Evolutionary conservation across 352 stramenopile species (phyloP), one percentile per base, ranked within the genome.

Genomic region (Phytopythium helicoides): DNA sequence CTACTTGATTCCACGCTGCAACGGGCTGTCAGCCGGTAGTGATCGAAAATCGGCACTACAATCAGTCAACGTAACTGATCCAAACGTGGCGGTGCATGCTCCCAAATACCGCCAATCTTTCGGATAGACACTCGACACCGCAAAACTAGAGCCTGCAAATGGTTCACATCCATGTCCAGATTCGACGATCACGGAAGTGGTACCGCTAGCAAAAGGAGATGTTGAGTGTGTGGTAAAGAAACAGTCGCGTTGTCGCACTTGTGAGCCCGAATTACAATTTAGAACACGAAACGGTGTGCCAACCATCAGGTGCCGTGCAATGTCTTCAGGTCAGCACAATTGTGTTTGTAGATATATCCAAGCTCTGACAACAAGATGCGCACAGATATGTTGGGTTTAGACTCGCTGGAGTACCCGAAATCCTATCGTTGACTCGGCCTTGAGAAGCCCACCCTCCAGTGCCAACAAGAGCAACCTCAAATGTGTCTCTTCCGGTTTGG

Each of bases 351-450:
- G 37, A 59, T 0, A n/a, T 44, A 6, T 68, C 64, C 8, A 89
- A 75, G 36, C 54, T 81, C 1, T 79, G 51, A 1, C 69, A 81
- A 48, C 85, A 95, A n/a, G 58, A 35, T 1, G 54, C 35, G 37
- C 85, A 95, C 3, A 95, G 56, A 14, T 64, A 58, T 0, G 68
- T 74, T 3, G 85, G 76, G 9, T 71, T 54, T 25, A 92, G 63
- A 3, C 54, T 52, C 21, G 84, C 60, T 14, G 81, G 62, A n/a
- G 56, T 39, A 9, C 53, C 57, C 0, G 57, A 34, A 3, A 77
- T 58, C 6, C 88, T 62, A 26, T 97, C 89, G 46, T 97, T 97
- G 9, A 90, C 74, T 15, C 92, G 86, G 4, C 93, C 94, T 34
- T 82, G 78, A 26, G 64, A 52, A 0, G 94, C 92, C 94, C 93